phyloP scores from a whole-genome alignment of 345 rosid species.

The Moricandia moricandioides region DNA sequence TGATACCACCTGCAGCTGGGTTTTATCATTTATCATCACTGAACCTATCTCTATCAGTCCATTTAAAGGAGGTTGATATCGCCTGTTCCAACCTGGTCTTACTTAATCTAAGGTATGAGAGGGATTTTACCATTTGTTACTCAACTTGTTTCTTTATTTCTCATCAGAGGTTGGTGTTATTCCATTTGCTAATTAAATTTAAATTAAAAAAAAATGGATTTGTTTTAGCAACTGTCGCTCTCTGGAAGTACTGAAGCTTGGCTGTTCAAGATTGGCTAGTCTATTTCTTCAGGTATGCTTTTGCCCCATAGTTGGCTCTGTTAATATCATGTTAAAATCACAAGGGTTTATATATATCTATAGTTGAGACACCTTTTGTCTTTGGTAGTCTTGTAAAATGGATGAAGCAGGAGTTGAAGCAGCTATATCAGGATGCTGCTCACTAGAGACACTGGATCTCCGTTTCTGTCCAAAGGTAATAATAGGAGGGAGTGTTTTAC shows the following conservation, averaged over 20 bases:
- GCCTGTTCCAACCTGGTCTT: slow-evolving; percentile 64
- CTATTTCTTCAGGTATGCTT: slow-evolving; percentile 77
- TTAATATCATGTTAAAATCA: neutral
- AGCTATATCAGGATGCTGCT: neutral
- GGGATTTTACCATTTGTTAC: neutral
- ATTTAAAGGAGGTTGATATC: slow-evolving; percentile 86
- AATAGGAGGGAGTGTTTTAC: neutral
- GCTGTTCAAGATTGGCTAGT: slow-evolving; percentile 75
- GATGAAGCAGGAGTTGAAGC: neutral
- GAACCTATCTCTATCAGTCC: slow-evolving; percentile 73
- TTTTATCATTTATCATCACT: slow-evolving; percentile 71
- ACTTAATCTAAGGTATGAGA: slow-evolving; percentile 72
- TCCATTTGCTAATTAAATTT: slow-evolving; percentile 6
- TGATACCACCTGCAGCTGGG: slow-evolving; percentile 68
- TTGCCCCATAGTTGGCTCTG: neutral
- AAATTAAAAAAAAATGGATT: neutral
- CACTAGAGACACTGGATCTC: neutral
- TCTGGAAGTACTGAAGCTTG: slow-evolving; percentile 78
- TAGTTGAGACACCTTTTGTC: neutral
- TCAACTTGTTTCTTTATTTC: neutral
- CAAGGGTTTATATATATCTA: neutral
- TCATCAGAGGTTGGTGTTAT: neutral
- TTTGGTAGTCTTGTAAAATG: neutral
- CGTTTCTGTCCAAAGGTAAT: neutral
- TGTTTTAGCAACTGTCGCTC: slow-evolving; percentile 73